Base-by-base conservation (phyloP, 257 asterid genomes). In the Lavandula angustifolia region DNA sequence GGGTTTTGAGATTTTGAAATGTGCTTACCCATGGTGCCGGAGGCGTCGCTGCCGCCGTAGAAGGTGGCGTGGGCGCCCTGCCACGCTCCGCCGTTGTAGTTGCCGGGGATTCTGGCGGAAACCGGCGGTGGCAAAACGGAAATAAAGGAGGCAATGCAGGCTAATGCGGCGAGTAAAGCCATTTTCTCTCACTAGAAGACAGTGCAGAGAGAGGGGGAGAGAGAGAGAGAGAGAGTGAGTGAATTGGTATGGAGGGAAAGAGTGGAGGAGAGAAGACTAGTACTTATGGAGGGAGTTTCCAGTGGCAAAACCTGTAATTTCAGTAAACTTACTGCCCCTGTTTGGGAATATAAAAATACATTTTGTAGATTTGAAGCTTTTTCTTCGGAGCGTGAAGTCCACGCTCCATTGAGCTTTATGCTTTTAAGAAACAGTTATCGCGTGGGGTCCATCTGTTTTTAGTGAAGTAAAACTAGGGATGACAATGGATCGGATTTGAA, bases 31-130 rank as follows among this genome's bases (percentile, higher is more conserved):
- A 89, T 89, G 5, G 96, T 89, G 59, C 96, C 96, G 65, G 96
- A 89, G 66, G 95, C 96, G 58, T 86, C 92, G 58, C 92, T 82
- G 37, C 96, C 96, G 2, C 96, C 96, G 62, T 89, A 89, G 79
- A 89, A 89, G 10, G 96, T 89, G 60, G 96, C 96, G 71, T 89
- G 96, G 51, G 96, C 96, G 37, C 59, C 57, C 60, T 84, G 75
- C 95, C 95, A 86, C 0, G 61, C 70, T n/a, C 86, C 90, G 44
- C 91, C 92, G 55, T 55, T 9, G 79, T 82, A 89, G 10, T 75
- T 84, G 0, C 95, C 96, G 34, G 96, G 92, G 29, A 82, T 79
- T 53, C 82, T 73, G n/a, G 89, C 87, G 6, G 38, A 54, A 32
- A 53, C 80, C 0, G 50, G 64, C 0, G 62, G 65, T 6, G 73